These are phyloP conservation scores for Pezicula carpinea DNA, from an alignment of 2,329 filamentous ascomycete genomes.

Conservation along the genomic window DNA sequence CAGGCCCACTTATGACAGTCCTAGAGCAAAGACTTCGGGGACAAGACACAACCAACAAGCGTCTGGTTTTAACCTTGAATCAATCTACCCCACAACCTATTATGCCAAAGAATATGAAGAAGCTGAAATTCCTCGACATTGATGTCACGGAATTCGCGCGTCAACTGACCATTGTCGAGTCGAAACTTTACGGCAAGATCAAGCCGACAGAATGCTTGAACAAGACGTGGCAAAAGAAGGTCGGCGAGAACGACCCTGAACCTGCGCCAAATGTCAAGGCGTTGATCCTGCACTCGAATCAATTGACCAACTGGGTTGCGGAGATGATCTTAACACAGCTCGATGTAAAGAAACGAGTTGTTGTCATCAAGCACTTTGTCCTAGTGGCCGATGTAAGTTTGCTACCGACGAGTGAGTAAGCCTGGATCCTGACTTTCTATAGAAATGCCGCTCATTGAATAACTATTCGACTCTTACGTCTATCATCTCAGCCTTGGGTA, in stretches of 20 bases:
- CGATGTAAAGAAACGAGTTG: constrained; percentile 92
- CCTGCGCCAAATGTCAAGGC: constrained; percentile 93
- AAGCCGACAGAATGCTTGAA: constrained; percentile 94
- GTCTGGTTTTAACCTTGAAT: constrained; percentile 81
- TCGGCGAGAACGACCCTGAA: constrained; percentile 73
- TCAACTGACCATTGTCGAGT: constrained; percentile 95
- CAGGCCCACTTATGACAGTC: constrained; percentile 75
- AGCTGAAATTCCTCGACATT: constrained; percentile 96
- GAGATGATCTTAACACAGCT: constrained; percentile 96
- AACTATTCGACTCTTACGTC: constrained; percentile 98
- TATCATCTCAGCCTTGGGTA: constrained; percentile 92
- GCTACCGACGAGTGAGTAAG: neutral
- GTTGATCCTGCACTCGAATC: constrained; percentile 94
- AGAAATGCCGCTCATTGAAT: constrained; percentile 92
- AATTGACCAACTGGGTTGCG: constrained; percentile 98
- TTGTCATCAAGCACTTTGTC: constrained; percentile 98
- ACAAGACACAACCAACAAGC: constrained; percentile 80
- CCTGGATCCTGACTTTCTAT: constrained; percentile 23
- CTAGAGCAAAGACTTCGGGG: constrained; percentile 85
- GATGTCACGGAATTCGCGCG: constrained; percentile 95
- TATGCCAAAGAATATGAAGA: constrained; percentile 98
- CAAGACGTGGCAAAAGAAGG: constrained; percentile 98
- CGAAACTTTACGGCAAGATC: constrained; percentile 89
- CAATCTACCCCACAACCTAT: constrained; percentile 82
- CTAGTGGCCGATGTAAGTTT: constrained; percentile 86